These are phyloP conservation scores for Suhomyces bolitotheri DNA, from an alignment of 1,139 yeast genomes.

Conservation along the genomic window DNA sequence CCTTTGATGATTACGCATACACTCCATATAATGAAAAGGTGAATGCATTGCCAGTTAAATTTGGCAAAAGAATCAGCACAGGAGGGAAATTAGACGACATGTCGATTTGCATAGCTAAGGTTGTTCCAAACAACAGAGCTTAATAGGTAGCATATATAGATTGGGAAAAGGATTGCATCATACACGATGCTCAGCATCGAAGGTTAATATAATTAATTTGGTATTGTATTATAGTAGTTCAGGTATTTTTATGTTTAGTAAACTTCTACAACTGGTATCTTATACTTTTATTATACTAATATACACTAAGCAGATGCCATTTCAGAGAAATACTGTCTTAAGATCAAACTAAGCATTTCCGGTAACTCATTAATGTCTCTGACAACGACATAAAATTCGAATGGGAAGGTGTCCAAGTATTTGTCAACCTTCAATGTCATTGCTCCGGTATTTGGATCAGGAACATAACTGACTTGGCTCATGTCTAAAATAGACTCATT, in stretches of 20 bases:
- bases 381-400: conserved; percentile 94
- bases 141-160: conserved; percentile 3
- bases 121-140: conserved; percentile 18
- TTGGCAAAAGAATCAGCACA: conserved; percentile 36
- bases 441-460: conserved; percentile 67
- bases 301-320: conserved; percentile 30
- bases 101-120: conserved; percentile 52
- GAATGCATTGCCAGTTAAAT: conserved; percentile 41
- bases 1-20: conserved; percentile 54
- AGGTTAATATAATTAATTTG: not conserved
- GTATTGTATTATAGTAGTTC: too few relatives aligned
- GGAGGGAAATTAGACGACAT: conserved; percentile 62
- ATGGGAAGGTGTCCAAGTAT: conserved; percentile 92
- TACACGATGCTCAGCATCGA: not conserved
- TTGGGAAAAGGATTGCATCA: not conserved
- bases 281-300: not conserved
- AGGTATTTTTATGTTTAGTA: too few relatives aligned
- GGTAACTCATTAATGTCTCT: conserved; percentile 88
- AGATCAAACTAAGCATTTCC: conserved; percentile 81
- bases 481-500: conserved; percentile 89
- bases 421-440: conserved; percentile 75
- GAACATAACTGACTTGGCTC: conserved; percentile 82
- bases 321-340: conserved; percentile 90
- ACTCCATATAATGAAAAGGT: conserved; percentile 58
- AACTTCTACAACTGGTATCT: not conserved